These are phyloP conservation scores for Ceratocystiopsis sp. DNA, from an alignment of 2,329 filamentous ascomycete species.

Conservation along the genomic window DNA sequence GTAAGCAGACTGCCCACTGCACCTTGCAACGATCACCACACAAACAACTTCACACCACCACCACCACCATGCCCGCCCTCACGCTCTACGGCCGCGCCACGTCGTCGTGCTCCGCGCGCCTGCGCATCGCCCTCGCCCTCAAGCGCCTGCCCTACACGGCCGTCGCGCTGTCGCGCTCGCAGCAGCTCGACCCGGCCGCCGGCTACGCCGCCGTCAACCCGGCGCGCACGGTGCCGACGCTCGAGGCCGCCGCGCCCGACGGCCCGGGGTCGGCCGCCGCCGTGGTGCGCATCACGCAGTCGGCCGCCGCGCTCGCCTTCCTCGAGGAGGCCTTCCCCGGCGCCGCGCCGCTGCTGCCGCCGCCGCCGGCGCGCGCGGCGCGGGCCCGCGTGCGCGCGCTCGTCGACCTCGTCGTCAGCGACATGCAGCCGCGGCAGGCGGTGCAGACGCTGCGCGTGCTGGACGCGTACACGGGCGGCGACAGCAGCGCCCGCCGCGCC, in stretches of 20 bases:
- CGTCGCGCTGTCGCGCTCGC: conserved; percentile 34
- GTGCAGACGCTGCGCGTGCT: conserved; percentile 33
- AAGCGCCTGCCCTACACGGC: conserved; percentile 33
- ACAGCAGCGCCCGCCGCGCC: conserved; percentile 18
- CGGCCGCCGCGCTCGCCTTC: conserved; percentile 43
- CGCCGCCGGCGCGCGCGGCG: conserved; percentile 16
- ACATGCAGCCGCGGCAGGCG: conserved; percentile 45
- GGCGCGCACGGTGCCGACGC: conserved; percentile 34
- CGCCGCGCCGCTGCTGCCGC: conserved; percentile 27
- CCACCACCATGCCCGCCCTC: conserved; percentile 3
- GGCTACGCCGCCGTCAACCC: conserved; percentile 33
- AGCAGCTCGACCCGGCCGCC: conserved; percentile 29
- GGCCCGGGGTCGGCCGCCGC: too few species aligned
- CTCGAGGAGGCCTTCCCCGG: conserved; percentile 36
- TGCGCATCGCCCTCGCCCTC: conserved; percentile 41
- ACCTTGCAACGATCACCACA: too few species aligned
- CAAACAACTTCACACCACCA: too few species aligned
- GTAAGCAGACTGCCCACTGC: too few species aligned
- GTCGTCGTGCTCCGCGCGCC: conserved; percentile 43
- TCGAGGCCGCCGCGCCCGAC: conserved; percentile 20
- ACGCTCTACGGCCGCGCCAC: conserved; percentile 43
- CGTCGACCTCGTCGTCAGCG: conserved; percentile 34
- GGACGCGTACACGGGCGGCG: conserved; percentile 5
- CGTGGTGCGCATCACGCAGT: conserved; percentile 18
- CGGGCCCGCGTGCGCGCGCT: conserved; percentile 37